Evolutionary conservation across 768 basidiomycete genomes (phyloP).

Genomic region (Rhizopogon vinicolor): DNA sequence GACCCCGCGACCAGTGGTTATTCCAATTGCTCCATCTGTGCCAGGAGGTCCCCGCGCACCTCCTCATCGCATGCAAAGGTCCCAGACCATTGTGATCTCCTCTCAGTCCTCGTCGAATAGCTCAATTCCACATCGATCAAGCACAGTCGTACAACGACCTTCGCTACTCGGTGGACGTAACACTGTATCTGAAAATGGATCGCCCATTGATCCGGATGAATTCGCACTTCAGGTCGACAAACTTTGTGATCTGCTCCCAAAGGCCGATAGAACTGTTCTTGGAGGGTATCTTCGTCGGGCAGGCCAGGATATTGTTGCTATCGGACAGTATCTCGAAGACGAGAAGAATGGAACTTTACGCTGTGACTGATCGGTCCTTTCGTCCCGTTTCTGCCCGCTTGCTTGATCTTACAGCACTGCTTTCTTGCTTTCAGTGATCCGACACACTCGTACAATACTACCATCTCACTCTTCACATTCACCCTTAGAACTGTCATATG

Average conservation of each 20-base stretch:
- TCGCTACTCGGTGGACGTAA: slow-evolving; percentile 24
- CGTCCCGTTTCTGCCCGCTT: background rate
- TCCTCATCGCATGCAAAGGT: slow-evolving; percentile 56
- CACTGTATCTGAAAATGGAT: slow-evolving; percentile 6
- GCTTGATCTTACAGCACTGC: background rate
- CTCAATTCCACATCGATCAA: slow-evolving; percentile 24
- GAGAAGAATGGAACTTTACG: slow-evolving; percentile 69
- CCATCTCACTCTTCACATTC: slow-evolving; percentile 1
- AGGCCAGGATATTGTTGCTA: slow-evolving; percentile 81
- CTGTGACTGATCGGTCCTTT: slow-evolving; percentile 22
- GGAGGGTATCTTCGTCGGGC: slow-evolving; percentile 69
- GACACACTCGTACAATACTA: slow-evolving; percentile 11
- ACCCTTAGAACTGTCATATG: slow-evolving; percentile 6
- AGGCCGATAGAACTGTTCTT: slow-evolving; percentile 62
- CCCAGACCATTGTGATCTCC: slow-evolving; percentile 58
- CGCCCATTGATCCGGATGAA: slow-evolving; percentile 28
- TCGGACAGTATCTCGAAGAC: slow-evolving; percentile 82
- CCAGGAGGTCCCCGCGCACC: slow-evolving; percentile 75
- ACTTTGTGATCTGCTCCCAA: slow-evolving; percentile 65
- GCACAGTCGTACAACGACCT: slow-evolving; percentile 22
- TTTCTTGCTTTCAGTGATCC: slow-evolving; percentile 7
- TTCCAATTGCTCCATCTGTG: slow-evolving; percentile 43
- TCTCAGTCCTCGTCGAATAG: slow-evolving; percentile 20
- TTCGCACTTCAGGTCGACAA: slow-evolving; percentile 69
- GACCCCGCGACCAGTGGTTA: slow-evolving; percentile 25